These are phyloP conservation scores for Trichomonascus vanleenenianus DNA, from an alignment of 805 yeast genomes.

Conservation along the genomic window DNA sequence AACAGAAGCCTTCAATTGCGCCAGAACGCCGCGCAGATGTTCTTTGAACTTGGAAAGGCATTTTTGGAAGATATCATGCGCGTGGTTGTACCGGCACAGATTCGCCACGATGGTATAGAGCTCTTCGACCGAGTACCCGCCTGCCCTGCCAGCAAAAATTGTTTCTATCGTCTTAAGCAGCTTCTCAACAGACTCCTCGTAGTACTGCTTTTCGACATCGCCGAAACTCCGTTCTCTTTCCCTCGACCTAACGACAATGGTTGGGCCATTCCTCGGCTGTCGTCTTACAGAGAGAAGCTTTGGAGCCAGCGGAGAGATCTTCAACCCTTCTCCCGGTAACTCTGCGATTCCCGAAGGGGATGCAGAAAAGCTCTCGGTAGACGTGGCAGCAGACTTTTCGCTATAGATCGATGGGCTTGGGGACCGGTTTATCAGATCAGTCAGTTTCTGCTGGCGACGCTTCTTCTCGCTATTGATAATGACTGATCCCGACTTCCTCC, in stretches of 20 bases:
- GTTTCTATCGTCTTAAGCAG: conserved; percentile 13
- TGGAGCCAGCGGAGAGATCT: not conserved
- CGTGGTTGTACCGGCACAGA: conserved; percentile 22
- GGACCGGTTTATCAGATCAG: no score
- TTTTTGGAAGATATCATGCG: conserved; percentile 1
- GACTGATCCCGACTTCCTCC: no score
- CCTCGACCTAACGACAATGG: not conserved
- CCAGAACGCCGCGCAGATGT: no score
- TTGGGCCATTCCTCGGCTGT: not conserved
- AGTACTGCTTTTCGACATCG: conserved; percentile 8
- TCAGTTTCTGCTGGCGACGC: no score
- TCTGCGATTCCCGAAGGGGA: conserved; percentile 1
- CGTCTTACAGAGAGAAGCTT: no score
- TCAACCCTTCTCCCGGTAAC: conserved; percentile 4
- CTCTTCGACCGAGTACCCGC: conserved; percentile 21
- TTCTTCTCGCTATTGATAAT: no score
- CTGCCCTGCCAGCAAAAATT: conserved; percentile 10
- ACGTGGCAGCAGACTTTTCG: no score
- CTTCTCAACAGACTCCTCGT: conserved; percentile 9
- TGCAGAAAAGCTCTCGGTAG: not conserved
- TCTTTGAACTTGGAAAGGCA: no score
- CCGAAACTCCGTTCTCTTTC: not conserved
- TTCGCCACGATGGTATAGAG: conserved; percentile 27
- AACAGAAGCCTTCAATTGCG: no score
- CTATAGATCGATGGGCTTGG: no score